Percentiles rank a stretch among this genome's conserved stretches.
Evolutionary conservation across 2,329 filamentous ascomycete genomes (phyloP).

Genomic region (Emericellopsis atlantica): DNA sequence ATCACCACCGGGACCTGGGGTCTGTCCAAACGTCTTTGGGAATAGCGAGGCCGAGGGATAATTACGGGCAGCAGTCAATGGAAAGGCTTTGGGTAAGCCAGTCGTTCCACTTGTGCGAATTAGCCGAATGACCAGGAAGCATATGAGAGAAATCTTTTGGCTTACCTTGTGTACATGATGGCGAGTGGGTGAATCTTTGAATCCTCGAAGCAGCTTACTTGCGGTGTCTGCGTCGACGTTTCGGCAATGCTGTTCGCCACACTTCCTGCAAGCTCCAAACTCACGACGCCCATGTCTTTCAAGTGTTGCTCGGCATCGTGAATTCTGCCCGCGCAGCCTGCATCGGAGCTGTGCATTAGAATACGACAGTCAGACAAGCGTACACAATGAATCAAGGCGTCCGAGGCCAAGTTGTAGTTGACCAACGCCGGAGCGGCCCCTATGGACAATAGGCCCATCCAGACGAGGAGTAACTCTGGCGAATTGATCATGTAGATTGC

Average conservation of each 20-base stretch:
- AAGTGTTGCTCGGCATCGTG: too few species aligned
- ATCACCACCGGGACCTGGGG: conserved; percentile 14
- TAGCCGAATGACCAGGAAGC: too few species aligned
- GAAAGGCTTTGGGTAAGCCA: too few species aligned
- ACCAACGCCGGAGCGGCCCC: conserved; percentile 59
- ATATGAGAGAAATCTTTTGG: too few species aligned
- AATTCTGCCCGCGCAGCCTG: conserved; percentile 26
- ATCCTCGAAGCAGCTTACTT: too few species aligned
- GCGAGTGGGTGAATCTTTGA: too few species aligned
- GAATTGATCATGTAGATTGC: conserved; percentile 56
- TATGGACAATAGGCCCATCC: conserved; percentile 52
- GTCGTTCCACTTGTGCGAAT: too few species aligned
- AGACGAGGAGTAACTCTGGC: conserved; percentile 53
- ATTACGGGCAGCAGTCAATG: conserved; percentile 22
- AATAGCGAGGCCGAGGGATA: conserved; percentile 13
- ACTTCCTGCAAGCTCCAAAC: too few species aligned
- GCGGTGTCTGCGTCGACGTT: too few species aligned
- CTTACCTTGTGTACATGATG: too few species aligned
- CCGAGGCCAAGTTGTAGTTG: conserved; percentile 54
- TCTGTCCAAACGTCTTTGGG: conserved; percentile 8
- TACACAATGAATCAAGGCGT: conserved; percentile 54
- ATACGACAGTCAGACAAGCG: conserved; percentile 35
- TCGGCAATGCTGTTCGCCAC: too few species aligned
- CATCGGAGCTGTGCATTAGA: conserved; percentile 45
- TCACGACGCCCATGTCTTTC: too few species aligned